Percentiles rank a stretch among this genome's conserved stretches.
phyloP scores from a whole-genome alignment of 768 basidiomycete genomes.

The Daedalea quercina region DNA sequence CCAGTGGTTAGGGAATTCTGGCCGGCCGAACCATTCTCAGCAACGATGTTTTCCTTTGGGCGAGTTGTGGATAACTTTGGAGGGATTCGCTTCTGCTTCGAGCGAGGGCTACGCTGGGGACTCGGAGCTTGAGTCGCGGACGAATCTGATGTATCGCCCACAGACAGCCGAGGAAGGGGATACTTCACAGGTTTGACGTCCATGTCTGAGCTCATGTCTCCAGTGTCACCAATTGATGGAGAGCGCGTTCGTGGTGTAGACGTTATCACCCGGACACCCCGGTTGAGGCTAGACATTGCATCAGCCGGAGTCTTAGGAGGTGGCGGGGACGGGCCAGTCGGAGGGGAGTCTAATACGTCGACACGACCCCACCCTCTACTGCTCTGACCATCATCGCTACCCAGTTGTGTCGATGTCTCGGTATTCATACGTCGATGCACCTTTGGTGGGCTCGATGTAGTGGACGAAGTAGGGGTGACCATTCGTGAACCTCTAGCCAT shows the following conservation, averaged over 20 bases:
- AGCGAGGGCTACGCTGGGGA: conserved; percentile 33
- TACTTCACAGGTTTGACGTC: conserved; percentile 8
- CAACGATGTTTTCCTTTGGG: conserved; percentile 27
- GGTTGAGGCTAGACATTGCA: conserved; percentile 15
- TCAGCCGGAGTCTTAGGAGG: conserved; percentile 32
- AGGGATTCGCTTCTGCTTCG: conserved; percentile 48
- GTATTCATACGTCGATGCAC: conserved; percentile 12
- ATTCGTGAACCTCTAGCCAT: conserved; percentile 48
- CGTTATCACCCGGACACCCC: conserved; percentile 24
- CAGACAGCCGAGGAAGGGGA: conserved; percentile 10
- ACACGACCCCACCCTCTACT: conserved; percentile 26
- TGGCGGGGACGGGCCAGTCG: conserved; percentile 30
- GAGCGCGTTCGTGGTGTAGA: conserved; percentile 28
- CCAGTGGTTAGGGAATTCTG: conserved; percentile 43
- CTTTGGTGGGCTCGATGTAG: conserved; percentile 34
- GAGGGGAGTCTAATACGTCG: conserved; percentile 33
- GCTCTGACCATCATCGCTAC: conserved; percentile 13
- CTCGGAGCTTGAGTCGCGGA: conserved; percentile 32
- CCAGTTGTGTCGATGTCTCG: conserved; percentile 9
- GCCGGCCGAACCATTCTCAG: conserved; percentile 22
- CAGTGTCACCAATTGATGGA: conserved; percentile 20
- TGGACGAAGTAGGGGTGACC: conserved; percentile 29
- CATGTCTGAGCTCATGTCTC: conserved; percentile 18
- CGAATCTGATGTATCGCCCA: conserved; percentile 45
- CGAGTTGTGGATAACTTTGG: conserved; percentile 42